phyloP scores from a whole-genome alignment of 768 basidiomycete species.

The Exsudoporus frostii region DNA sequence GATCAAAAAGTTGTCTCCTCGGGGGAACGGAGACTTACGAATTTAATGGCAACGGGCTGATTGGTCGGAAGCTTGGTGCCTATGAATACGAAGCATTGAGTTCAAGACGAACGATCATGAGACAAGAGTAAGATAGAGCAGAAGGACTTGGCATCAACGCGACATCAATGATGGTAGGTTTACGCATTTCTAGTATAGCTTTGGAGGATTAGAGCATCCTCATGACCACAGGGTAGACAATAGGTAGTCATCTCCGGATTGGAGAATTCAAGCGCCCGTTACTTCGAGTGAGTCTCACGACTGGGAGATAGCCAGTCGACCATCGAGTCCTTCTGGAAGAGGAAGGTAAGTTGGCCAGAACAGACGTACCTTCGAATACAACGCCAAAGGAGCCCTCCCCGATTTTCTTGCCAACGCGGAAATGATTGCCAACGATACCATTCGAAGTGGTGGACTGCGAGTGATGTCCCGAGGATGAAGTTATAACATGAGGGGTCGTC shows the following conservation, averaged over 20 bases:
- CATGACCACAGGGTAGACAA: constrained; percentile 5
- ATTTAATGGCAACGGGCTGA: constrained; percentile 95
- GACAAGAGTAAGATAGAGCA: neutral
- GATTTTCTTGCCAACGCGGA: constrained; percentile 96
- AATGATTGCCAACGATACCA: constrained; percentile 77
- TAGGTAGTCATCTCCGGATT: constrained; percentile 1
- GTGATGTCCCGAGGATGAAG: constrained; percentile 70
- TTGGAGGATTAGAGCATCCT: constrained; percentile 4
- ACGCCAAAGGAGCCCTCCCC: constrained; percentile 99
- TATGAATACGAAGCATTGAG: constrained; percentile 33
- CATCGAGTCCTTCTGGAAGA: neutral
- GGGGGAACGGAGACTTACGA: constrained; percentile 51
- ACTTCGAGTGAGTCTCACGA: constrained; percentile 1
- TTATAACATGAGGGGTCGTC: constrained; percentile 83
- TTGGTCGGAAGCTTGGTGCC: constrained; percentile 83
- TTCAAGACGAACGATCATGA: constrained; percentile 1
- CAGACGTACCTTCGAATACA: constrained; percentile 83
- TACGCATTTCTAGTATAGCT: constrained; percentile 4
- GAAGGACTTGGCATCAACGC: constrained; percentile 1
- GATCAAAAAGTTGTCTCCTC: constrained; percentile 15
- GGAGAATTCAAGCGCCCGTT: constrained; percentile 13
- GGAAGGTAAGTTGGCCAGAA: neutral
- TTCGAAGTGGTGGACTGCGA: constrained; percentile 60
- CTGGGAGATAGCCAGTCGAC: neutral
- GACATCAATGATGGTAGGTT: constrained; percentile 4